A percentile compares a stretch with the other conserved stretches of the same genome.
Evolutionary conservation across 179 eudicot genomes (phyloP).

Genomic region (Amaranthus tricolor): DNA sequence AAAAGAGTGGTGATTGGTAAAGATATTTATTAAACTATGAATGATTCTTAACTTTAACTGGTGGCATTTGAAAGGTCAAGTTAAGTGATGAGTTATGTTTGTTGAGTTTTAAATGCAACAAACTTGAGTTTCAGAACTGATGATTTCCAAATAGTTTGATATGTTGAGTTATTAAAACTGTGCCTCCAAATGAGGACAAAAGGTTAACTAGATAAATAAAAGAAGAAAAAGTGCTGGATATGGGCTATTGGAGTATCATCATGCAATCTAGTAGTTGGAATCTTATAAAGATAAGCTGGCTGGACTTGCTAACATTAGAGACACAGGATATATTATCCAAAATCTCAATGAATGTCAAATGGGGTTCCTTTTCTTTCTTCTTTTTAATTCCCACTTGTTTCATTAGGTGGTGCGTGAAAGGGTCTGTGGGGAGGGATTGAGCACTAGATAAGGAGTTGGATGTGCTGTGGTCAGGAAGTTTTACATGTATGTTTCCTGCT

Average conservation of each 20-base stretch:
- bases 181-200: conserved; percentile 25
- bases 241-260: conserved; percentile 28
- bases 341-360: conserved; percentile 17
- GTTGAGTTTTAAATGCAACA: conserved; percentile 4
- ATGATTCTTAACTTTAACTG: neutral
- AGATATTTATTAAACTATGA: no score
- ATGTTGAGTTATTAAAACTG: conserved; percentile 9
- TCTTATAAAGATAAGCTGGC: conserved; percentile 24
- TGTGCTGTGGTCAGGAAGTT: neutral
- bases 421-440: neutral
- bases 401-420: neutral
- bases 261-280: conserved; percentile 21
- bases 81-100: neutral
- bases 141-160: conserved; percentile 18
- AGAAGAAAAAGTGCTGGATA: conserved; percentile 12
- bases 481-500: neutral
- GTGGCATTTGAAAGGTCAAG: neutral
- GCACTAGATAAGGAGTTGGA: conserved; percentile 14
- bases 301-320: conserved; percentile 18
- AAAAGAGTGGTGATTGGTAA: no score
- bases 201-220: conserved; percentile 7
- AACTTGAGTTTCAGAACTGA: conserved; percentile 11
- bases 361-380: neutral
- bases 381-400: neutral
- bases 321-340: conserved; percentile 17